Conservation (phyloP, 352 stramenopile genomes). For the Salisapilia sapeloensis region DNA sequence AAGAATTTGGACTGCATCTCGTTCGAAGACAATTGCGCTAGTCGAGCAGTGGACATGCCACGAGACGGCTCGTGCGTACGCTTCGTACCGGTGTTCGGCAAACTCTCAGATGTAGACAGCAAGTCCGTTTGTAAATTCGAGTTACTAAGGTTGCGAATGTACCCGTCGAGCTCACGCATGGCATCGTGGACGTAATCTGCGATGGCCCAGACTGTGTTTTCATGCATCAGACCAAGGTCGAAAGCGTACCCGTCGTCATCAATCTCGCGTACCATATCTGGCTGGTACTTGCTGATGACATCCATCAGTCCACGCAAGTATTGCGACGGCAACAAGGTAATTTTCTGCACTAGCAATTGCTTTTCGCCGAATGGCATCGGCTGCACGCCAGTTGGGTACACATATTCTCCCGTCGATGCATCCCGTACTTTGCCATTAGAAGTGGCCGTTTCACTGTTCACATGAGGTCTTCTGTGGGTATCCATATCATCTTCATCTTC, state of each 20-base stretch:
- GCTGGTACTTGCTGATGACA: constrained; percentile 81
- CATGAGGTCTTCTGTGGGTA: too few species aligned
- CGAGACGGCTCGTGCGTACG: too few species aligned
- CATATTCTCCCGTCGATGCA: constrained; percentile 49
- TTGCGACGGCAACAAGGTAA: constrained; percentile 69
- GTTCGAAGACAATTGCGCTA: too few species aligned
- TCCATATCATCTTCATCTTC: too few species aligned
- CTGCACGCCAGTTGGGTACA: constrained; percentile 73
- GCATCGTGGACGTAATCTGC: constrained; percentile 77
- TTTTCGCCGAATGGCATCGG: constrained; percentile 77
- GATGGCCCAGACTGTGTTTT: constrained; percentile 80
- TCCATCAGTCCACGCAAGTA: constrained; percentile 75
- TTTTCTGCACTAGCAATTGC: constrained; percentile 70
- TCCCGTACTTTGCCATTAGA: constrained; percentile 61
- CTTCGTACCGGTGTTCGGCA: too few species aligned
- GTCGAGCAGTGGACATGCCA: too few species aligned
- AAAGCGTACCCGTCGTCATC: constrained; percentile 81
- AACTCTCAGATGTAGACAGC: too few species aligned
- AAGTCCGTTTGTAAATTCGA: constrained; percentile 1
- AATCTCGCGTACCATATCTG: constrained; percentile 70
- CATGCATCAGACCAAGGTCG: constrained; percentile 74
- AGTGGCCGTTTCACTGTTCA: constrained; percentile 6
- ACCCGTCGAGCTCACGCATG: constrained; percentile 72
- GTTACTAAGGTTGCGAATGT: constrained; percentile 19
- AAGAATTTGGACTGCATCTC: constrained; percentile 77